Evolutionary conservation across 441 rosid genomes (phyloP).

Genomic region (Metrosideros polymorpha): DNA sequence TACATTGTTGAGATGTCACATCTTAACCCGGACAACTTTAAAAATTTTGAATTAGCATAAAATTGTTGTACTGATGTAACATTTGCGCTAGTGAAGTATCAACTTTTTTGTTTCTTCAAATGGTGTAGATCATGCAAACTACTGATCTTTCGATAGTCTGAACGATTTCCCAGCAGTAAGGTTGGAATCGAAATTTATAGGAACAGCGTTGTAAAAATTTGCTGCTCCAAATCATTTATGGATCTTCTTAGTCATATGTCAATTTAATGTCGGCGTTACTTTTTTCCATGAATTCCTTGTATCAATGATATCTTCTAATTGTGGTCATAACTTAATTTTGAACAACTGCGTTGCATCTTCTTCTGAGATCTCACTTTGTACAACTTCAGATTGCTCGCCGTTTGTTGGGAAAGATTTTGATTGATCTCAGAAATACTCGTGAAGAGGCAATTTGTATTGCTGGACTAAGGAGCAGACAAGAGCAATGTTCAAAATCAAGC

Average conservation of each 20-base stretch:
- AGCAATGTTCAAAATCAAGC: background rate
- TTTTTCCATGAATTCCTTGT: background rate
- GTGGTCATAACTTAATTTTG: background rate
- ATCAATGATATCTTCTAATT: background rate
- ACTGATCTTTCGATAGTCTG: background rate
- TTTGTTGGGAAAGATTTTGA: constrained; percentile 1
- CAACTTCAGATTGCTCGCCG: background rate
- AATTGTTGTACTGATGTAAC: background rate
- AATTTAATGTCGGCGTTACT: background rate
- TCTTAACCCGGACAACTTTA: background rate
- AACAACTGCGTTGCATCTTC: background rate
- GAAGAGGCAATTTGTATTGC: constrained; percentile 1
- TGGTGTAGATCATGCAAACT: background rate
- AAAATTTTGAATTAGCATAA: background rate
- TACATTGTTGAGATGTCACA: background rate
- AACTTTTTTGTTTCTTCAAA: background rate
- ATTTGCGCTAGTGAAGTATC: background rate
- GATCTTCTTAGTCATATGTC: background rate
- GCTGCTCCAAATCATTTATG: background rate
- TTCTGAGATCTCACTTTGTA: background rate
- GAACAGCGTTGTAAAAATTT: background rate
- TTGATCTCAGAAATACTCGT: constrained; percentile 1
- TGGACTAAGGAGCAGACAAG: background rate
- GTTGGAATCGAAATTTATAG: background rate
- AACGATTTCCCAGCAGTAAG: background rate